Evolutionary conservation across 2,329 filamentous ascomycete species (phyloP).

Genomic region (Fusarium lyarnte): DNA sequence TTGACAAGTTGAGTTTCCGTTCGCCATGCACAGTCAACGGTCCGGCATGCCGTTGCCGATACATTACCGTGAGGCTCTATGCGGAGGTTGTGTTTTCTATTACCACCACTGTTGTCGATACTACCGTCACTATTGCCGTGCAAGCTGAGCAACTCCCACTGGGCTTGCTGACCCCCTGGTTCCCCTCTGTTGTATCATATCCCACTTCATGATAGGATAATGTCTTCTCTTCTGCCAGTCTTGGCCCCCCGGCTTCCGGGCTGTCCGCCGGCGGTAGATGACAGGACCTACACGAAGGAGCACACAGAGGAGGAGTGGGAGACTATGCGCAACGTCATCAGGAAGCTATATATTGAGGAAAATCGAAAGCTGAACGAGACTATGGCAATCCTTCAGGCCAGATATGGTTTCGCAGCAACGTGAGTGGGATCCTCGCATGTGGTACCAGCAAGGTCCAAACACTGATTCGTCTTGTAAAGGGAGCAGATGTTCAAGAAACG

Average conservation of each 20-base stretch:
- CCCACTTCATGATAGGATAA: slow-evolving; percentile 27
- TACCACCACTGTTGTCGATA: slow-evolving; percentile 13
- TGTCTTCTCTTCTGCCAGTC: slow-evolving; percentile 45
- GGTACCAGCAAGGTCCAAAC: background rate
- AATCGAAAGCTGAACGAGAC: slow-evolving; percentile 50
- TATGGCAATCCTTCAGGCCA: slow-evolving; percentile 49
- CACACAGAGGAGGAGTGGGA: slow-evolving; percentile 51
- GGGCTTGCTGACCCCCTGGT: background rate
- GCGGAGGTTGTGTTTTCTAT: slow-evolving; percentile 19
- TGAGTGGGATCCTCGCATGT: slow-evolving; percentile 39
- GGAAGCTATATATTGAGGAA: slow-evolving; percentile 48
- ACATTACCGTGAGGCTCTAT: slow-evolving; percentile 29
- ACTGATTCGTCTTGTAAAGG: slow-evolving; percentile 37
- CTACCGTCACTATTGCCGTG: slow-evolving; percentile 7
- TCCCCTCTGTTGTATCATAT: slow-evolving; percentile 2
- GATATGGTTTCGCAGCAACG: slow-evolving; percentile 51
- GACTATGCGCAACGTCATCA: slow-evolving; percentile 46
- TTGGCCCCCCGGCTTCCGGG: slow-evolving; percentile 49
- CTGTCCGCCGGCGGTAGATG: slow-evolving; percentile 37
- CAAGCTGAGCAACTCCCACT: slow-evolving; percentile 12
- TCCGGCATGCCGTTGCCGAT: slow-evolving; percentile 39
- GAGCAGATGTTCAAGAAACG: slow-evolving; percentile 55
- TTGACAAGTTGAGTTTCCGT: slow-evolving; percentile 38
- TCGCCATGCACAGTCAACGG: slow-evolving; percentile 42
- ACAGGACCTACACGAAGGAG: slow-evolving; percentile 46